Evolutionary conservation across 257 asterid species (phyloP), one percentile per base, ranked within the genome.

Genomic region (Lithospermum erythrorhizon): DNA sequence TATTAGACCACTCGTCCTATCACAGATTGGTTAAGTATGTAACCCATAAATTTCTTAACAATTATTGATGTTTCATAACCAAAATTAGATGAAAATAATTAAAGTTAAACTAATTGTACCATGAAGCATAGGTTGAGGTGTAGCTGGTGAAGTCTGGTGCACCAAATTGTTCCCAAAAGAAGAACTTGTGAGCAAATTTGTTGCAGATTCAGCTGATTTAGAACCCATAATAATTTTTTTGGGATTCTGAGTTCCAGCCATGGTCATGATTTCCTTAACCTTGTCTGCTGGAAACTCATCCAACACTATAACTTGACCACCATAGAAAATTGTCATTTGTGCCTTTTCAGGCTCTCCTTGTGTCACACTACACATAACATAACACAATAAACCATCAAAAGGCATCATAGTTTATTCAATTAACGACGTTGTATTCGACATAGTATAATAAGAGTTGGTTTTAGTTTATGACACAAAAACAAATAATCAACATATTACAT

Each of bases 171-270:
- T 45, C 2, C 55, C 59, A 19, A 72, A 67, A 21, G 22, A n/a
- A 49, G 76, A 66, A 15, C 4, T 14, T 41, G 49, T 41, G 17
- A 47, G 52, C 35, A 63, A 53, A 35, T 49, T 24, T 70, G 78
- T 18, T 67, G 73, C 55, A 62, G 81, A 73, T 22, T 73, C 89
- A 58, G 77, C 69, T n/a, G 86, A 65, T 66, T 74, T 76, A 51
- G 55, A 70, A 11, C 63, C 64, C 52, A 59, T 30, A 9, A 53
- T 30, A 4, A 4, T 5, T 15, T 15, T 20, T 22, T 55, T 21
- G 59, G 27, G 63, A 41, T 52, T 47, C n/a, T 64, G 58, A 53
- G 61, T 35, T 68, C 9, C 27, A 7, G 70, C 75, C 57, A 70
- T 14, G 17, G 56, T 23, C 65, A 70, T 55, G 22, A 64, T 59